Evolutionary conservation across 192 early-diverging fungal genomes (phyloP), one percentile per base, ranked within the genome.

Genomic region (Coemansia sp.): DNA sequence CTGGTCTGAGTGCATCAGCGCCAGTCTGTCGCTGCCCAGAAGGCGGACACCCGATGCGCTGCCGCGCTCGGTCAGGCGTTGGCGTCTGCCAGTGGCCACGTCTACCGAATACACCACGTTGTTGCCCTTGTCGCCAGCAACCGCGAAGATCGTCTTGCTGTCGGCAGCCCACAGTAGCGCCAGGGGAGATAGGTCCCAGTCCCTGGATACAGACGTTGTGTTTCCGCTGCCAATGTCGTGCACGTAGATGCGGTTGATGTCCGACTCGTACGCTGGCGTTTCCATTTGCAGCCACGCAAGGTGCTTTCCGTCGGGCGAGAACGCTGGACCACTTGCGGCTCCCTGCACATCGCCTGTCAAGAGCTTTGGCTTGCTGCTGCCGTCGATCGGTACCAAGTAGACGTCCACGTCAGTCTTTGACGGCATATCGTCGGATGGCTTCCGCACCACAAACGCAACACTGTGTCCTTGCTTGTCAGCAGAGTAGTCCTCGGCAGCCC

Each of bases 231-330:
- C 45, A 9, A 69, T 43, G 48, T 79, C 60, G 52, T 86, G 73
- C 35, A 89, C 46, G 29, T 86, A 73, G 23, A 93, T 85, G 5
- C 82, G 74, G 62, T 88, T 91, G 56, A 75, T 84, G 57, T 89
- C 91, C 10, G 92, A 79, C 68, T 93, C 90, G 66, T 93, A 89
- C 33, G 85, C 77, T 4, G 85, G 85, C 45, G 70, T 78, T 56
- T 78, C 70, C 85, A 90, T 91, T 73, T 92, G 88, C 48, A 93
- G 71, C 74, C 88, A 93, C 17, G 88, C 85, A 33, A 93, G 63
- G 36, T 64, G 76, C 33, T 64, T 77, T 15, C 90, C 90, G 29
- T 87, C 88, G 4, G 84, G 64, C 0, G 86, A 82, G 59, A 86
- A 90, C 36, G 65, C 78, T 10, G 92, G 91, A 35, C 65, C 58